These are phyloP conservation scores for Cucumis hystrix DNA, from an alignment of 306 rosid genomes.

Conservation along the genomic window DNA sequence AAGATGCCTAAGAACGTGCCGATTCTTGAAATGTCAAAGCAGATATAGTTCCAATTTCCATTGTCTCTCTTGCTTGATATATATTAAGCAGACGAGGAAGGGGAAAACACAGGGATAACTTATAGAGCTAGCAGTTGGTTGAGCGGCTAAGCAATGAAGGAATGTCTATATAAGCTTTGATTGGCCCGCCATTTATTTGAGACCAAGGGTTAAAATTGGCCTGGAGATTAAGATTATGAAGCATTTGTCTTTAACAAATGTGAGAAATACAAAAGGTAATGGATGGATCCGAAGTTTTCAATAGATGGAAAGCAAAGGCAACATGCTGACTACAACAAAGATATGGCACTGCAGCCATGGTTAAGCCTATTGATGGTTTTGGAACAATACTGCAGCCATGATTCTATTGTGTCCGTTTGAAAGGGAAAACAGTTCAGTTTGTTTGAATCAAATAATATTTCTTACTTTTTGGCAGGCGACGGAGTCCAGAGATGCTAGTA, in stretches of 20 bases:
- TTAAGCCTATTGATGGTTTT: slow-evolving; percentile 14
- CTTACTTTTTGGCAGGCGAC: neutral
- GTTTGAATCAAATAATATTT: slow-evolving; percentile 19
- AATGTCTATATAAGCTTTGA: slow-evolving; percentile 21
- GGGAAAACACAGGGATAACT: slow-evolving; percentile 11
- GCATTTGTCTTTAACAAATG: slow-evolving; percentile 22
- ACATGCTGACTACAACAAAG: slow-evolving; percentile 3
- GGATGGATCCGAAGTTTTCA: neutral
- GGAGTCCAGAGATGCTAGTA: neutral
- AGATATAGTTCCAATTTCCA: neutral
- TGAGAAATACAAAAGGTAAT: slow-evolving; percentile 22
- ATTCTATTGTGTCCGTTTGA: neutral
- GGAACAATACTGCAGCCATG: neutral
- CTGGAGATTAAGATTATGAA: slow-evolving; percentile 22
- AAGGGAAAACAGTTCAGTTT: neutral
- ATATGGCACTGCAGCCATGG: slow-evolving; percentile 12
- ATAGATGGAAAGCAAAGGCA: slow-evolving; percentile 9
- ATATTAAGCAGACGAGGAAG: neutral
- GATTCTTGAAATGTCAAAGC: neutral
- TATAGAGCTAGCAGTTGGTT: slow-evolving; percentile 24
- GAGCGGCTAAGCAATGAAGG: slow-evolving; percentile 30
- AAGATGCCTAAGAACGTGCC: neutral
- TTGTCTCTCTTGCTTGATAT: neutral
- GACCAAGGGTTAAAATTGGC: slow-evolving; percentile 13
- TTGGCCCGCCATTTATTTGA: slow-evolving; percentile 23